Percentiles rank a stretch among this genome's conserved stretches.
phyloP scores from a whole-genome alignment of 257 asterid genomes.

The Nicotiana knightiana region DNA sequence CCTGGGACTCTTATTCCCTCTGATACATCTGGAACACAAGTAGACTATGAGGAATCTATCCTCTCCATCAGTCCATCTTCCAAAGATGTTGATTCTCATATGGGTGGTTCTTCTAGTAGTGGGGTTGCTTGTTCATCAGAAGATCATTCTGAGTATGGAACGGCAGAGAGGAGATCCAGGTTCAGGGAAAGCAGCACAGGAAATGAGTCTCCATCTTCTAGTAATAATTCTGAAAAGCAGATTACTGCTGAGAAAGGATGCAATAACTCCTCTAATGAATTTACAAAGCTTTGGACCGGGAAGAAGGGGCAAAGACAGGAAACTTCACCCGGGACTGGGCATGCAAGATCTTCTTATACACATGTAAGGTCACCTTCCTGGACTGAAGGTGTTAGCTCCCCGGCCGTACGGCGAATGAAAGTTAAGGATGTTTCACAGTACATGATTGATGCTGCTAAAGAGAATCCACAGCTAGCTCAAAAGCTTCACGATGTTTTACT shows the following conservation, averaged over 20 bases:
- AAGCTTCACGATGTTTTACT: constrained; percentile 87
- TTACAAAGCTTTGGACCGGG: constrained; percentile 23
- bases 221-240: constrained; percentile 22
- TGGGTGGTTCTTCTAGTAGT: constrained; percentile 42
- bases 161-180: constrained; percentile 20
- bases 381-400: constrained; percentile 95
- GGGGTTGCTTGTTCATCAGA: constrained; percentile 33
- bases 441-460: constrained; percentile 95
- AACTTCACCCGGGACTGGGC: constrained; percentile 35
- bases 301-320: constrained; percentile 30
- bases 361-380: constrained; percentile 95
- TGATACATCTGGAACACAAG: constrained; percentile 58
- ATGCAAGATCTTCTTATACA: constrained; percentile 30
- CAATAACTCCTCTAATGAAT: constrained; percentile 24
- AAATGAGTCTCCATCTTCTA: constrained; percentile 28
- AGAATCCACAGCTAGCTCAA: constrained; percentile 88
- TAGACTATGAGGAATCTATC: constrained; percentile 27
- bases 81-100: constrained; percentile 29
- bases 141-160: constrained; percentile 26
- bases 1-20: constrained; percentile 98
- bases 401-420: constrained; percentile 67
- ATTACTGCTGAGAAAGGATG: background rate
- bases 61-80: constrained; percentile 21
- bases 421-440: constrained; percentile 88
- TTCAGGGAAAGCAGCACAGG: constrained; percentile 22